Evolutionary conservation across 192 early-diverging fungal genomes (phyloP), one percentile per base, ranked within the genome.

Genomic region (Coemansia furcata): DNA sequence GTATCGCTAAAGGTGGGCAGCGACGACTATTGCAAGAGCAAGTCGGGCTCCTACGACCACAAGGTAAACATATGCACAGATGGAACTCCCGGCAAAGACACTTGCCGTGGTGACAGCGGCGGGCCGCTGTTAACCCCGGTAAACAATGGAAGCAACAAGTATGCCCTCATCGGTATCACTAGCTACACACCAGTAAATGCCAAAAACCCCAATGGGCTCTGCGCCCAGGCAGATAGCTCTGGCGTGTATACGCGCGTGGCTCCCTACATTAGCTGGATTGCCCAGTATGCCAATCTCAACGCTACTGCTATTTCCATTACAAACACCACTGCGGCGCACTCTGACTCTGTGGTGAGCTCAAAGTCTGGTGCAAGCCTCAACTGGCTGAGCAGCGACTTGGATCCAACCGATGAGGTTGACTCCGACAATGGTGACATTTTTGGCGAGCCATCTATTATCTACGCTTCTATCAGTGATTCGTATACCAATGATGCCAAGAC

Each of bases 61-160:
- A 43, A 62, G 2, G 52, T 59, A 14, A 64, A 66, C 15, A 35
- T 82, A 42, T 85, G 83, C 47, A 85, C 78, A 3, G 76, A 80
- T 19, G 69, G 71, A 0, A 65, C 69, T 2, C 30, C 66, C 1
- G 83, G 76, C 2, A 72, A 73, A 29, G 79, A 81, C 64, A 81
- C 83, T 2, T 85, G 83, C 54, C 26, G 40, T 10, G 83, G 83
- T 2, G 78, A 85, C 40, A 81, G 78, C 6, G 83, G 78, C 5
- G 78, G 83, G 21, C 83, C 83, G 0, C 58, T 85, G 23, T 30
- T 65, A 4, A 72, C 73, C 3, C 29, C 65, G 0, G 35, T 54
- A 29, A 69, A 46, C 3, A 21, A 62, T 6, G 55, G 26, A 15
- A 30, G 32, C 4, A 23, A 26, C 32, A 32, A 14, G 1, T 52